Base-by-base conservation (phyloP, 176 grass and related monocot genomes). In the bread wheat (Triticum aestivum) region DNA sequence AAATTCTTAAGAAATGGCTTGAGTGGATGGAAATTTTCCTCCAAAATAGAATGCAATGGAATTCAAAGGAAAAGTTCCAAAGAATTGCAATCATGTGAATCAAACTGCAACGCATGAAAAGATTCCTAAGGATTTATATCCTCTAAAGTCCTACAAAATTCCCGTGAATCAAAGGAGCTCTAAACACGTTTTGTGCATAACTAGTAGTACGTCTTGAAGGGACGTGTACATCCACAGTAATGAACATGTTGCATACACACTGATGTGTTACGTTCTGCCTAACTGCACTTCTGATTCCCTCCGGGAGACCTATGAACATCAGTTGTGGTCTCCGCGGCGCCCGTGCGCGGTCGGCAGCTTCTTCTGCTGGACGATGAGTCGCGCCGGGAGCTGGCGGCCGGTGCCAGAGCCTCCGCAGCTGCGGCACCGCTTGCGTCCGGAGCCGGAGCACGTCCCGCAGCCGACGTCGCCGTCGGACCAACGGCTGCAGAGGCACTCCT, bases 401-500 rank as follows among this genome's bases (percentile, higher is more conserved):
- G 96, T 90, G 70, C 96, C 96, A 17, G 89, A 92, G 0, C 96
- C 93, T 20, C 96, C 91, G 73, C 96, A 98, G 88, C 89, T 98
- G 58, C 96, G 71, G 87, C 96, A 98, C 3, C 82, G 81, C 88
- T 78, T 94, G 67, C 88, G 82, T 2, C 96, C 93, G 0, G 93
- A 98, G 0, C 96, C 96, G 3, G 91, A 88, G 90, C 96, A 98
- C 17, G 88, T 83, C 17, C 96, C 84, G 88, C 93, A 98, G 2
- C 96, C 96, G 56, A 77, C 63, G 89, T 98, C 96, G 44, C 91
- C 93, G 75, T 98, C 96, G 11, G 96, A 98, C 93, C 93, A 98
- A 38, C 96, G 93, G 62, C 86, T 72, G 92, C 96, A 98, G 8
- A 95, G 56, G 88, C 96, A 98, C 4, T 89, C 35, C 33, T 94